Percentiles rank a stretch among this genome's conserved stretches.
phyloP scores from a whole-genome alignment of 2,329 filamentous ascomycete species.

The Exserohilum rostratum region DNA sequence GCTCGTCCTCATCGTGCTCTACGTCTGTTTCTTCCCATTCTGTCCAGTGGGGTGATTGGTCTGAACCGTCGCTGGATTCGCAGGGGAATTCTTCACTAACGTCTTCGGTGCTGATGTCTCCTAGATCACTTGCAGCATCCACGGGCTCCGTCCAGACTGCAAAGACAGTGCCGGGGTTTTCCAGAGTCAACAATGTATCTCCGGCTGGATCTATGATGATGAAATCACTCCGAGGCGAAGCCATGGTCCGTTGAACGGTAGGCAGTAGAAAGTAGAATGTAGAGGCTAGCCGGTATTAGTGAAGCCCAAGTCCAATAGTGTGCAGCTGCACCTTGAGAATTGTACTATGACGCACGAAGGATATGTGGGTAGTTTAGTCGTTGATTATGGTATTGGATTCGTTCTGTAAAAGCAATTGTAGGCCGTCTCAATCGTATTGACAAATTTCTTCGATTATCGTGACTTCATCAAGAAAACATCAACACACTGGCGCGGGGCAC shows the following conservation, averaged over 20 bases:
- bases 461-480: not conserved
- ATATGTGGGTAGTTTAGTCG: no score
- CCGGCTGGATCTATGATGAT: constrained; percentile 6
- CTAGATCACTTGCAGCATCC: not conserved
- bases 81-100: not conserved
- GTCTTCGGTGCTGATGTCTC: not conserved
- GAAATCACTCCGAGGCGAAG: not conserved
- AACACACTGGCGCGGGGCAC: not conserved
- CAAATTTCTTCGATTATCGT: not conserved
- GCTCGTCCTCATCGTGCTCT: not conserved
- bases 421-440: not conserved
- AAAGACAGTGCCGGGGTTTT: not conserved
- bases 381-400: no score
- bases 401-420: not conserved
- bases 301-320: no score
- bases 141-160: constrained; percentile 9
- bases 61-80: not conserved
- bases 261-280: no score
- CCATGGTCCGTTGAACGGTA: not conserved
- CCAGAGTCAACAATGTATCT: constrained; percentile 8
- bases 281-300: not conserved
- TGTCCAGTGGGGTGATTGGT: not conserved
- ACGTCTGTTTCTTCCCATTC: not conserved
- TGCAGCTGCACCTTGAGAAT: no score
- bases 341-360: no score